Evolutionary conservation across 2,329 filamentous ascomycete species (phyloP), one percentile per base, ranked within the genome.

Genomic region (Sarocladium kiliense): DNA sequence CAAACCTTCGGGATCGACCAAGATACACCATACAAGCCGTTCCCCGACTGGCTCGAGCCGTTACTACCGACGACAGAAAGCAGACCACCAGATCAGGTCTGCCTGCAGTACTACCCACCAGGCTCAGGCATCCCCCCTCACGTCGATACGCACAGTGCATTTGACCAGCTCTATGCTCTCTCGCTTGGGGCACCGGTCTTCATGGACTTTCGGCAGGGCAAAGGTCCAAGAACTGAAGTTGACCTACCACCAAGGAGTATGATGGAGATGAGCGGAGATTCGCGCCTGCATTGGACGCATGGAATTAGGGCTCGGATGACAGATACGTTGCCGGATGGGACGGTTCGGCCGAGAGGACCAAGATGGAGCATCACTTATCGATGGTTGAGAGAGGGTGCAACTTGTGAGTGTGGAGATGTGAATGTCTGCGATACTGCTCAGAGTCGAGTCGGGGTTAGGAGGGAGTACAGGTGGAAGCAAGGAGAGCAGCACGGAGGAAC

Each of bases 41-140:
- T 82, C 25, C 79, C 79, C 0, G 69, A 67, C 1, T 82, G 79
- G 78, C 68, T 82, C 1, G 57, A 65, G 2, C 75, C 77, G 1
- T 66, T 82, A 1, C 68, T 82, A 3, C 75, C 79, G 0, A 65
- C 63, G 2, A 66, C 70, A 0, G 77, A 79, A 56, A 59, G 59
- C 1, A 70, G 75, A 0, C 71, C 70, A 0, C 79, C 79, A 0
- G 79, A 82, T 53, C 81, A 84, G 62, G 79, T 84, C 59, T 84
- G 80, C 59, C 67, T 83, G 16, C 81, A 84, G 66, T 77, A 82
- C 63, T 85, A 85, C 62, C 77, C 81, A 0, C 81, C 81, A 0
- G 81, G 81, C 5, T 71, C 77, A 0, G 81, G 81, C 1, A 85
- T 85, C 60, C 81, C 81, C 10, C 81, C 81, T 0, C 81, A 85